phyloP scores from a whole-genome alignment of 2,329 filamentous ascomycete genomes.

The Alternaria brassicicola region DNA sequence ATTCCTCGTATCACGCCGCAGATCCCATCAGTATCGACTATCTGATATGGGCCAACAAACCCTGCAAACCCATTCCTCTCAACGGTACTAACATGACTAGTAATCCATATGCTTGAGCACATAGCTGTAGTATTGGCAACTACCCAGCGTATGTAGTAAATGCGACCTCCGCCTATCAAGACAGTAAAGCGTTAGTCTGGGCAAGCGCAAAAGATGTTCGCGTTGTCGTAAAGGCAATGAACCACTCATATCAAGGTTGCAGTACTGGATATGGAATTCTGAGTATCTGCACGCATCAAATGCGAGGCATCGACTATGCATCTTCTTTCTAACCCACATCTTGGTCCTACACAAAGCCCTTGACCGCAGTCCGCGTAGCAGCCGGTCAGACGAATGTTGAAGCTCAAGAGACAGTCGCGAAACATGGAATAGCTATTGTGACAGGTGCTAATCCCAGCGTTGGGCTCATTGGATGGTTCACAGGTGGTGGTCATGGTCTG shows the following conservation, averaged over 20 bases:
- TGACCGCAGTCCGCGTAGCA: constrained; percentile 24
- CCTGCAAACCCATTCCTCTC: constrained; percentile 37
- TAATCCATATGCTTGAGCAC: constrained; percentile 25
- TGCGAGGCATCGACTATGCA: constrained; percentile 32
- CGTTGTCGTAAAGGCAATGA: constrained; percentile 37
- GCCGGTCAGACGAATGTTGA: constrained; percentile 31
- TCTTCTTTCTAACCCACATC: constrained; percentile 24
- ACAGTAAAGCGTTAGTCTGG: constrained; percentile 30
- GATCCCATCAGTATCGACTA: constrained; percentile 39
- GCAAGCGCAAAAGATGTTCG: constrained; percentile 30
- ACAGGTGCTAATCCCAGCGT: constrained; percentile 40
- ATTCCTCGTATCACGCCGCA: constrained; percentile 34
- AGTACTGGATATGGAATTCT: constrained; percentile 26
- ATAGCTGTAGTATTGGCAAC: constrained; percentile 30
- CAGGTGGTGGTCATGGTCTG: constrained; percentile 48
- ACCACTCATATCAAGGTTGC: constrained; percentile 34
- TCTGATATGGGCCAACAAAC: constrained; percentile 38
- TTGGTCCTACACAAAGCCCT: constrained; percentile 12
- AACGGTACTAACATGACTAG: constrained; percentile 41
- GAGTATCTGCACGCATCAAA: constrained; percentile 39
- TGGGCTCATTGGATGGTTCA: constrained; percentile 49
- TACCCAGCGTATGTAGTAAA: constrained; percentile 41
- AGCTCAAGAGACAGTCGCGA: constrained; percentile 20
- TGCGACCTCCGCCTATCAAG: constrained; percentile 26
- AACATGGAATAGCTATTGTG: constrained; percentile 20